Evolutionary conservation across 2,329 filamentous ascomycete genomes (phyloP).

Genomic region (Xylaria multiplex): DNA sequence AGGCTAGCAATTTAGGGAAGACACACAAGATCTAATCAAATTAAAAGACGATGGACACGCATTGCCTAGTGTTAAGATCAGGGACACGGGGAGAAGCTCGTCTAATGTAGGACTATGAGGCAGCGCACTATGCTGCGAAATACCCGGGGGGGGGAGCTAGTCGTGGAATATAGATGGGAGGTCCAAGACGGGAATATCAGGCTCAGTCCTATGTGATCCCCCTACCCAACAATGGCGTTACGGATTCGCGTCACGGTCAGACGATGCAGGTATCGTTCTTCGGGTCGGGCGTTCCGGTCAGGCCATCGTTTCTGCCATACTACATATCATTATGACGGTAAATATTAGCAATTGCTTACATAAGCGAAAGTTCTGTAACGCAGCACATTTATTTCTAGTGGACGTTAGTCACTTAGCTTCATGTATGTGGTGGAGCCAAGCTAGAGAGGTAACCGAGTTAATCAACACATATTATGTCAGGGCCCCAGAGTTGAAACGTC

Average conservation of each 20-base stretch:
- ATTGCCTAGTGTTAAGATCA: not conserved
- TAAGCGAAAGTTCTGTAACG: constrained; percentile 1
- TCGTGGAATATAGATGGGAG: constrained; percentile 21
- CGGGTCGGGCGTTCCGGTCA: constrained; percentile 24
- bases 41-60: not conserved
- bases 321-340: not conserved
- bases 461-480: constrained; percentile 18
- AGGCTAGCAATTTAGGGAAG: not conserved
- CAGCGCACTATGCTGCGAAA: not conserved
- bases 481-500: not conserved
- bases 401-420: too few relatives aligned
- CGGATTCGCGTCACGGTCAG: constrained; percentile 20
- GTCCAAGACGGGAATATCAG: constrained; percentile 2
- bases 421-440: not conserved
- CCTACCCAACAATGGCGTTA: constrained; percentile 19
- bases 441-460: not conserved
- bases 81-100: not conserved
- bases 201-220: constrained; percentile 8
- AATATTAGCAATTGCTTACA: constrained; percentile 2
- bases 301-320: constrained; percentile 1
- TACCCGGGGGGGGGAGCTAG: not conserved
- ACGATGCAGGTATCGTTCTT: constrained; percentile 24
- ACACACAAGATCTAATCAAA: not conserved
- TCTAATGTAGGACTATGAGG: not conserved
- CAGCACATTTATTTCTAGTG: not conserved